These are phyloP conservation scores for Chenopodium quinoa DNA, from an alignment of 148 eudicot genomes.

Conservation along the genomic window DNA sequence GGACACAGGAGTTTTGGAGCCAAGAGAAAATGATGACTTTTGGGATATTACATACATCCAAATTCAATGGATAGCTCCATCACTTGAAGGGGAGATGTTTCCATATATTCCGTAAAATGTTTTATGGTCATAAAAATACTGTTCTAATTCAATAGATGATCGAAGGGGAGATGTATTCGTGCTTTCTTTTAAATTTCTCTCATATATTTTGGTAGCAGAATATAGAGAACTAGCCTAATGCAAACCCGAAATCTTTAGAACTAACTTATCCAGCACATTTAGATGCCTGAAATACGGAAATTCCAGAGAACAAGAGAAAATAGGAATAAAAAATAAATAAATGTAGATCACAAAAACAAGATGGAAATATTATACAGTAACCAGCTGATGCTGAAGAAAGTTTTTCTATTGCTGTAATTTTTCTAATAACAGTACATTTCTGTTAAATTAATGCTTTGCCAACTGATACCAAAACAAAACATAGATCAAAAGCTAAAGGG, in stretches of 20 bases:
- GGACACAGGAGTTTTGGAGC: constrained; percentile 51
- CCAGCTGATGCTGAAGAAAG: neutral
- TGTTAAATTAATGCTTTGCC: neutral
- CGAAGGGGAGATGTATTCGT: constrained; percentile 70
- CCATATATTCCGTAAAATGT: constrained; percentile 37
- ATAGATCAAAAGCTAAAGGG: neutral
- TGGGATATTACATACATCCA: constrained; percentile 90
- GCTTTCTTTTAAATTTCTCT: neutral
- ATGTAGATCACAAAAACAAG: neutral
- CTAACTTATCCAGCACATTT: neutral
- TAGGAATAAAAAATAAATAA: neutral
- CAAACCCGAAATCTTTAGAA: neutral
- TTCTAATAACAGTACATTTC: neutral
- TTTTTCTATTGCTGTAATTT: neutral
- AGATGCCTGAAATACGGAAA: neutral
- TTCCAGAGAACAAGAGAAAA: neutral
- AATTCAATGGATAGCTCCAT: constrained; percentile 98
- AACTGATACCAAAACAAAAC: neutral
- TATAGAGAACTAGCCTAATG: neutral
- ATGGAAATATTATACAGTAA: neutral
- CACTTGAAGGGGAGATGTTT: constrained; percentile 66
- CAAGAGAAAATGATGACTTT: constrained; percentile 66
- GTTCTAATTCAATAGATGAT: neutral
- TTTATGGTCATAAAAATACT: neutral
- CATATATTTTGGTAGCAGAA: neutral